These are phyloP conservation scores for Salix purpurea DNA, from an alignment of 345 rosid genomes.

Conservation along the genomic window DNA sequence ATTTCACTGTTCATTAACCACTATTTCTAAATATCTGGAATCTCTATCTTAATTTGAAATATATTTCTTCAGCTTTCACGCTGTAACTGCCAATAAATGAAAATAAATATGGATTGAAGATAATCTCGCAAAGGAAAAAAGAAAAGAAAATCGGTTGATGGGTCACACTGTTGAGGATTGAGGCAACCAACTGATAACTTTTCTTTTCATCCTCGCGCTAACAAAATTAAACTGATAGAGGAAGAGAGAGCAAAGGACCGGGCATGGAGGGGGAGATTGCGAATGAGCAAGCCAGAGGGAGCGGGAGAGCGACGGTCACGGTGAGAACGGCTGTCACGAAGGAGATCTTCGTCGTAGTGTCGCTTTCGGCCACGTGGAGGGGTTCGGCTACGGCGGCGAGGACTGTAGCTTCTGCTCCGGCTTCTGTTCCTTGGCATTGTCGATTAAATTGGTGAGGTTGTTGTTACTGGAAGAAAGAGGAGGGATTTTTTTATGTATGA, in stretches of 20 bases:
- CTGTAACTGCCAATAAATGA: too few species aligned
- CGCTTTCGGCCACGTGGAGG: constrained; percentile 57
- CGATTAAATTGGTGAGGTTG: not conserved
- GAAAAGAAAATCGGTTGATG: too few species aligned
- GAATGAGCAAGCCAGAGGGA: constrained; percentile 84
- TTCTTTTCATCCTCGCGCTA: too few species aligned
- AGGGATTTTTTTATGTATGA: not conserved
- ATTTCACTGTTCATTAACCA: too few species aligned
- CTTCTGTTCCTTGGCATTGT: constrained; percentile 66
- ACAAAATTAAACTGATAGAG: not conserved
- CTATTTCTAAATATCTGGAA: too few species aligned
- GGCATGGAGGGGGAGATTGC: constrained; percentile 89
- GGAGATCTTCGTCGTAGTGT: constrained; percentile 49
- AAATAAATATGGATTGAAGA: too few species aligned
- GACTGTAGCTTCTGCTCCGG: constrained; percentile 78
- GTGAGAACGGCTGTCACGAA: constrained; percentile 42
- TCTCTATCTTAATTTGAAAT: too few species aligned
- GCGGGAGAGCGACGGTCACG: constrained; percentile 75
- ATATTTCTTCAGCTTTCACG: too few species aligned
- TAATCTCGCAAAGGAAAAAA: too few species aligned
- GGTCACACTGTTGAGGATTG: too few species aligned
- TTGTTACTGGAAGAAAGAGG: not conserved
- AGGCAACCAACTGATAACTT: too few species aligned
- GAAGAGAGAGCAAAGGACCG: constrained; percentile 40
- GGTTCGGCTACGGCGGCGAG: constrained; percentile 61